These are phyloP conservation scores for Picea sitchensis DNA, from an alignment of 75 land plant genomes.

Conservation along the genomic window DNA sequence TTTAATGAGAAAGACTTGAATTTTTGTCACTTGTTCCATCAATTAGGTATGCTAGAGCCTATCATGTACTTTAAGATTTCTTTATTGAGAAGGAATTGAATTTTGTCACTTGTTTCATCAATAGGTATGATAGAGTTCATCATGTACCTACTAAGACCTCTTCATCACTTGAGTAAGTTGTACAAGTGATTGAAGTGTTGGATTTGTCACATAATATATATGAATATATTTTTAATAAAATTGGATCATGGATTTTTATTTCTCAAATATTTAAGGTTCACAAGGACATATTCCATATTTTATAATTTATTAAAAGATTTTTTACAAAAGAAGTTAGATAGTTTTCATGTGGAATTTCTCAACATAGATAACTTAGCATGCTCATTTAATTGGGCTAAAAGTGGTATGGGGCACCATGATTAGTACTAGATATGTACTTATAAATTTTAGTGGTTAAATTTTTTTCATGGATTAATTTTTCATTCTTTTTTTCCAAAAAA, in stretches of 20 bases:
- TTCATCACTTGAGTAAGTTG: slow-evolving; percentile 48
- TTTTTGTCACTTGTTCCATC: slow-evolving; percentile 21
- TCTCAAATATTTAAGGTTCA: too few relatives aligned
- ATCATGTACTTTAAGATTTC: slow-evolving; percentile 55
- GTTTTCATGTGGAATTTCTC: slow-evolving; percentile 80
- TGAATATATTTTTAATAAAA: too few relatives aligned
- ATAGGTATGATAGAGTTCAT: slow-evolving; percentile 52
- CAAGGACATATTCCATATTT: too few relatives aligned
- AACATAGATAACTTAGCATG: slow-evolving; percentile 71
- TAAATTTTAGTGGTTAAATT: too few relatives aligned
- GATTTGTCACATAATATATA: too few relatives aligned
- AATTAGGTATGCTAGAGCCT: slow-evolving; percentile 46
- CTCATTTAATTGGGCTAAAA: slow-evolving; percentile 62
- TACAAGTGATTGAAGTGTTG: too few relatives aligned
- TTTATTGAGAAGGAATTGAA: slow-evolving; percentile 13
- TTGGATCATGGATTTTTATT: too few relatives aligned
- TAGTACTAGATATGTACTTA: slow-evolving; percentile 54
- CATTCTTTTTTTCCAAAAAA: too few relatives aligned
- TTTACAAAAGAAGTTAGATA: slow-evolving; percentile 4
- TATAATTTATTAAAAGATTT: too few relatives aligned
- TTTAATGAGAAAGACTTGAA: too few relatives aligned
- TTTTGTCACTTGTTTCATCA: slow-evolving; percentile 19
- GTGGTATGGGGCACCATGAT: slow-evolving; percentile 64
- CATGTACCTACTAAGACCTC: slow-evolving; percentile 56
- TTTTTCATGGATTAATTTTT: too few relatives aligned